A percentile compares a stretch with the other conserved stretches of the same genome.
Evolutionary conservation across 345 rosid genomes (phyloP).

Genomic region (Carallia pectinifolia): DNA sequence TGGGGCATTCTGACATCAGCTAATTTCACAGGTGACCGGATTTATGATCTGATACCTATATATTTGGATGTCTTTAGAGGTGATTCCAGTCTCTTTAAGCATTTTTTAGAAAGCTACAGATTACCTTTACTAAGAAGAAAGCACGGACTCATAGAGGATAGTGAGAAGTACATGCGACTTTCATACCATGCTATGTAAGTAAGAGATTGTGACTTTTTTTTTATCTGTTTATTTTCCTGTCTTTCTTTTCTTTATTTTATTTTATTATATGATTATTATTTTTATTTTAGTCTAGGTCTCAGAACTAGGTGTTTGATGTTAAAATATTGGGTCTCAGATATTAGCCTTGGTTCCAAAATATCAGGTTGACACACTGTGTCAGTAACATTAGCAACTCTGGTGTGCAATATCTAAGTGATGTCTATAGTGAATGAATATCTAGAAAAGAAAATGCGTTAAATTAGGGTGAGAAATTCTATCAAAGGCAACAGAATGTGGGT

Average conservation of each 20-base stretch:
- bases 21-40: slow-evolving; percentile 67
- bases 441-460: no score
- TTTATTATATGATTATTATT: not conserved
- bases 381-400: no score
- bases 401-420: no score
- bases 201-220: not conserved
- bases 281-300: not conserved
- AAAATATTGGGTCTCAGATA: not conserved
- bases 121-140: slow-evolving; percentile 59
- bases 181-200: slow-evolving; percentile 94
- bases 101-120: slow-evolving; percentile 62
- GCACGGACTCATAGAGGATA: slow-evolving; percentile 24
- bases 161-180: slow-evolving; percentile 44
- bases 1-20: not conserved
- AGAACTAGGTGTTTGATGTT: not conserved
- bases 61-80: slow-evolving; percentile 81
- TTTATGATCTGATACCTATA: slow-evolving; percentile 74
- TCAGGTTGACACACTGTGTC: no score
- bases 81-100: slow-evolving; percentile 57
- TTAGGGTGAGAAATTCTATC: no score
- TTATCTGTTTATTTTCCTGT: not conserved
- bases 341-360: not conserved
- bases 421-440: no score
- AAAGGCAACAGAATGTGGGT: no score
- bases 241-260: not conserved